Conservation (phyloP, 768 basidiomycete species). For the Russula olivacea region DNA sequence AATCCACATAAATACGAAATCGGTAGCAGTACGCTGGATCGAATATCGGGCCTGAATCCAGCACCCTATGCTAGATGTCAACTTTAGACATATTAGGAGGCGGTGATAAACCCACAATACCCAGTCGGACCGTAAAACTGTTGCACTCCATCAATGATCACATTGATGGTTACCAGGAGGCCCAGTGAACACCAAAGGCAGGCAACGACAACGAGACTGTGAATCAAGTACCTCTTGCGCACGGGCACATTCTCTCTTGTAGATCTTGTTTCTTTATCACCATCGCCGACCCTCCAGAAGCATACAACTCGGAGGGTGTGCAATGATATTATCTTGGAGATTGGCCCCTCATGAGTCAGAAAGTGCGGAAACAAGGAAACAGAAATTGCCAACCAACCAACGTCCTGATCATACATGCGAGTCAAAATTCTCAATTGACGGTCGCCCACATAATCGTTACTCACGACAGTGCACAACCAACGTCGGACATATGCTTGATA, state of each 20-base stretch:
- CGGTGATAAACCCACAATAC: conserved; percentile 34
- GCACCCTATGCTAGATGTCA: conserved; percentile 38
- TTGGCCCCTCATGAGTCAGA: not conserved
- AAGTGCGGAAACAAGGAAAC: not conserved
- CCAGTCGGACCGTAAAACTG: conserved; percentile 41
- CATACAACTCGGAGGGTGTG: conserved; percentile 38
- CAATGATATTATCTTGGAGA: conserved; percentile 33
- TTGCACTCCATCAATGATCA: conserved; percentile 29
- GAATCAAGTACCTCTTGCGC: not conserved
- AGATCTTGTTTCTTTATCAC: not conserved
- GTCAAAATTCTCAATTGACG: not conserved
- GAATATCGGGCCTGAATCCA: conserved; percentile 40
- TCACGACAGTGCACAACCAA: conserved; percentile 14
- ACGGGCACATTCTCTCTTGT: not conserved
- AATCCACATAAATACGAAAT: conserved; percentile 48
- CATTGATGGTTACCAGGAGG: conserved; percentile 37
- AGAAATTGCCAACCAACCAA: conserved; percentile 2
- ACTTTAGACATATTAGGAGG: too few relatives aligned
- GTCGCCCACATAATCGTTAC: not conserved
- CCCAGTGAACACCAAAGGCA: conserved; percentile 37
- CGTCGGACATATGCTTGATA: conserved; percentile 14
- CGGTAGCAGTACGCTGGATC: conserved; percentile 39
- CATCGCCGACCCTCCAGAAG: conserved; percentile 22
- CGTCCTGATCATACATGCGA: not conserved
- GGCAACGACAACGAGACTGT: conserved; percentile 25